Evolutionary conservation across 2,329 filamentous ascomycete genomes (phyloP).

Genomic region (Magnaporthiopsis rhizophila): DNA sequence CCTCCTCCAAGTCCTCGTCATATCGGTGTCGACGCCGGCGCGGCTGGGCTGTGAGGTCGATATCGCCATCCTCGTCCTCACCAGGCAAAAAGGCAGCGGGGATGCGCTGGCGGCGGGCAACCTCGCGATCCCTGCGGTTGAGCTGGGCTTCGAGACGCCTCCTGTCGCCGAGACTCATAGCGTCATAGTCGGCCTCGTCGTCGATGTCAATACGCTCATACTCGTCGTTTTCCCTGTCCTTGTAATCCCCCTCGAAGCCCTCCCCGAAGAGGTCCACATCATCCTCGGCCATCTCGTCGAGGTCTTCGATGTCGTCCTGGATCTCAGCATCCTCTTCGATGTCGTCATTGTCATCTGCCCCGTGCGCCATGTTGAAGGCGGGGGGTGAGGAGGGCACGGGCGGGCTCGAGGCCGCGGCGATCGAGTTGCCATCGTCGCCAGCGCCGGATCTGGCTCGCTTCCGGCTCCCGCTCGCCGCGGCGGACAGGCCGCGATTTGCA

Average conservation of each 20-base stretch:
- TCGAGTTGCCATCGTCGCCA: slow-evolving; percentile 42
- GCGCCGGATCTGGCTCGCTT: slow-evolving; percentile 44
- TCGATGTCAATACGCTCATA: slow-evolving; percentile 70
- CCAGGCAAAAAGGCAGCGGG: slow-evolving; percentile 68
- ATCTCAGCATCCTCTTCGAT: slow-evolving; percentile 64
- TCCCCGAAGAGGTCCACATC: slow-evolving; percentile 71
- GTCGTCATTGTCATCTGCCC: slow-evolving; percentile 63
- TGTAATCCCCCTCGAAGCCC: slow-evolving; percentile 65
- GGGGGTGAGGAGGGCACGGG: slow-evolving; percentile 57
- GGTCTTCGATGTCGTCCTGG: slow-evolving; percentile 66
- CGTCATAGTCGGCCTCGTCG: slow-evolving; percentile 67
- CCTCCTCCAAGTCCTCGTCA: slow-evolving; percentile 88
- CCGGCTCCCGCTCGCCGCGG: slow-evolving; percentile 37
- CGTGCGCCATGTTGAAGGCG: slow-evolving; percentile 56
- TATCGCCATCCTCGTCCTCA: slow-evolving; percentile 68
- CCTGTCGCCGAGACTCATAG: slow-evolving; percentile 57
- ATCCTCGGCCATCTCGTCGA: slow-evolving; percentile 76
- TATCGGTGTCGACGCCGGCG: slow-evolving; percentile 82
- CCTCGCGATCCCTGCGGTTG: slow-evolving; percentile 65
- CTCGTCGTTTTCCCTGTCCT: slow-evolving; percentile 54
- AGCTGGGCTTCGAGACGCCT: slow-evolving; percentile 66
- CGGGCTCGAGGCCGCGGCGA: slow-evolving; percentile 48
- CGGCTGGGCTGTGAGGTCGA: slow-evolving; percentile 79
- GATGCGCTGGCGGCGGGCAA: slow-evolving; percentile 57
- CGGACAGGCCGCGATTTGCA: slow-evolving; percentile 62